A percentile compares a stretch with the other conserved stretches of the same genome.
Evolutionary conservation across 2,329 filamentous ascomycete genomes (phyloP).

Genomic region (Curvularia lunata): DNA sequence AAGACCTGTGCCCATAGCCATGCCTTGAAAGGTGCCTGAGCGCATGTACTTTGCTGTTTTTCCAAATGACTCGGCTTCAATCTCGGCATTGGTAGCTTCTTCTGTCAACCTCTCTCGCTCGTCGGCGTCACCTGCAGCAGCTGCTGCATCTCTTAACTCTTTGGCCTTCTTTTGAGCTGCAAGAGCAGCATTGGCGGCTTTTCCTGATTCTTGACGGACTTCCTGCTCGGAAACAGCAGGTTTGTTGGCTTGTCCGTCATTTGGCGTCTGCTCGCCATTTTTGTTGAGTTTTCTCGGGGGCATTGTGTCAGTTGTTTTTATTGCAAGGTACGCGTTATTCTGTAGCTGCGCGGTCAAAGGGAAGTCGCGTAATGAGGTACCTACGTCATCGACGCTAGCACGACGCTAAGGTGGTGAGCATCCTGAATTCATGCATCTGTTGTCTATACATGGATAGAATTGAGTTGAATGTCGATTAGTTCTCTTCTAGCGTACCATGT

Average conservation of each 20-base stretch:
- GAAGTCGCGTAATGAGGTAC: not conserved
- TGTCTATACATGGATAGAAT: not conserved
- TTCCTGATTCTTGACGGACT: slow-evolving; percentile 27
- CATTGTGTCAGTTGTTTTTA: slow-evolving; percentile 6
- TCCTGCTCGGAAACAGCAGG: slow-evolving; percentile 27
- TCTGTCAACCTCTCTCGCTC: slow-evolving; percentile 31
- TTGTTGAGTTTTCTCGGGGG: slow-evolving; percentile 12
- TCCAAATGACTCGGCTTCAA: slow-evolving; percentile 33
- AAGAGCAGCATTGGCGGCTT: slow-evolving; percentile 26
- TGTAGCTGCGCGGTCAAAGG: not conserved
- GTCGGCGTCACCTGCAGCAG: slow-evolving; percentile 24
- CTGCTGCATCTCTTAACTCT: slow-evolving; percentile 28
- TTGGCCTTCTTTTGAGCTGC: slow-evolving; percentile 27
- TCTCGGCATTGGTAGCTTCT: slow-evolving; percentile 28
- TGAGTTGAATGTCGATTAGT: not conserved
- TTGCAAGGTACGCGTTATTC: not conserved
- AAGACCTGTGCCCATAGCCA: slow-evolving; percentile 31
- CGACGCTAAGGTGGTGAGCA: slow-evolving; percentile 3
- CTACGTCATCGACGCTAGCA: slow-evolving; percentile 16
- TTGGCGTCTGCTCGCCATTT: not conserved
- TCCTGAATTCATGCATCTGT: slow-evolving; percentile 3
- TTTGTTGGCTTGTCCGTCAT: slow-evolving; percentile 6
- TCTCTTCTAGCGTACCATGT: not conserved
- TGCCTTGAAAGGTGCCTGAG: slow-evolving; percentile 33
- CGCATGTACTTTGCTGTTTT: slow-evolving; percentile 36